Base-by-base conservation (phyloP, 768 basidiomycete species). In the Termitomyces sp. region DNA sequence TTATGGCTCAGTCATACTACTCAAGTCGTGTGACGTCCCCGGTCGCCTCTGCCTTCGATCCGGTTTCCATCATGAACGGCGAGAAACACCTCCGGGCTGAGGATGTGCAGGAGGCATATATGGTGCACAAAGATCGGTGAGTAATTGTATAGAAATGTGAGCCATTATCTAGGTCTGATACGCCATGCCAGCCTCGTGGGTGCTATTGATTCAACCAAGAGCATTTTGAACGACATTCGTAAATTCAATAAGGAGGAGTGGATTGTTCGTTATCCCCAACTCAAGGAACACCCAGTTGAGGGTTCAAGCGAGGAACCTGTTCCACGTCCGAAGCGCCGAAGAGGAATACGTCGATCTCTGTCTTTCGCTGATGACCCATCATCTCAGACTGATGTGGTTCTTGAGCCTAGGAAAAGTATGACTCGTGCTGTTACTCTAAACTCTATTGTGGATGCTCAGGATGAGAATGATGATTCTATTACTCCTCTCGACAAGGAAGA, bases 251-350 rank as follows among this genome's bases (percentile, higher is more conserved):
- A 86, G 72, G 76, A 84, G 38, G 80, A 88, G 60, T 97, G 93
- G 94, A 80, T 90, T 24, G 84, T 98, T 15, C 77, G 91, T 55
- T 98, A 98, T 70, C 95, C 95, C 51, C 81, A 82, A 65, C 74
- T 94, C 53, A 73, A 75, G 30, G 79, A 84, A 52, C 75, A 80
- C 26, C 60, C 65, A 7, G 26, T 53, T 28, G 60, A 65, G 30
- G 66, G 62, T 17, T 22, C 70, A 1, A 62, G 58, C 14, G 61
- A 70, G 2, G 63, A 69, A 19, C 52, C 68, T 11, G n/a, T 67
- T 12, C 48, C 71, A 1, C 62, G 70, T 58, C 57, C 70, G 21
- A 62, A 66, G 42, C 71, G 72, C 40, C 76, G 74, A 54, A 73
- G 76, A 62, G 55, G 59, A 35, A 53, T 80, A 28, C 83, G 83